phyloP scores from a whole-genome alignment of 129 eudicot genomes.

The Heracleum sosnowskyi region DNA sequence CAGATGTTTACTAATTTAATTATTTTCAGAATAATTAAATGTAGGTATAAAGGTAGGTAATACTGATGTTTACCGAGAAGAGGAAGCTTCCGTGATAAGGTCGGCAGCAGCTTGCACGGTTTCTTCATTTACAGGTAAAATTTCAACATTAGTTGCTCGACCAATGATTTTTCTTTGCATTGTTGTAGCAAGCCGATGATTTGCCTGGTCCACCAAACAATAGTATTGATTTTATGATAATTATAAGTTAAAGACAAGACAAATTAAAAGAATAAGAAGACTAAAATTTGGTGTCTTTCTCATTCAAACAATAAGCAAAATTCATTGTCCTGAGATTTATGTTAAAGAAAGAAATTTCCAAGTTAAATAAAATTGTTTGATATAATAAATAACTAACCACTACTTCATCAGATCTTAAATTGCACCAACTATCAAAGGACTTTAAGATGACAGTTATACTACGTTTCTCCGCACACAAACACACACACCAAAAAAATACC shows the following conservation, averaged over 20 bases:
- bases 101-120: conserved; percentile 94
- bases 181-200: conserved; percentile 65
- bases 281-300: too few species aligned
- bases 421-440: background rate
- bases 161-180: conserved; percentile 66
- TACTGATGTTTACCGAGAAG: conserved; percentile 35
- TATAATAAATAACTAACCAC: background rate
- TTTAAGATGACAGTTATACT: background rate
- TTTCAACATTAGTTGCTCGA: conserved; percentile 61
- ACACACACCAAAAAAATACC: too few species aligned
- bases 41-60: background rate
- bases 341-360: background rate
- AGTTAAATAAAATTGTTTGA: too few species aligned
- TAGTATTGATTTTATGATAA: background rate
- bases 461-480: background rate
- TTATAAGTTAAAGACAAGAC: too few species aligned
- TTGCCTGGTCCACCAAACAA: conserved; percentile 34
- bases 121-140: conserved; percentile 74
- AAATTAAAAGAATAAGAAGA: background rate
- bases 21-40: background rate
- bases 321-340: background rate
- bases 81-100: conserved; percentile 66
- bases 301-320: background rate
- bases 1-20: background rate
- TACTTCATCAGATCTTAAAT: background rate